Evolutionary conservation across 1,139 yeast genomes (phyloP).

Genomic region (Eremothecium gossypii): DNA sequence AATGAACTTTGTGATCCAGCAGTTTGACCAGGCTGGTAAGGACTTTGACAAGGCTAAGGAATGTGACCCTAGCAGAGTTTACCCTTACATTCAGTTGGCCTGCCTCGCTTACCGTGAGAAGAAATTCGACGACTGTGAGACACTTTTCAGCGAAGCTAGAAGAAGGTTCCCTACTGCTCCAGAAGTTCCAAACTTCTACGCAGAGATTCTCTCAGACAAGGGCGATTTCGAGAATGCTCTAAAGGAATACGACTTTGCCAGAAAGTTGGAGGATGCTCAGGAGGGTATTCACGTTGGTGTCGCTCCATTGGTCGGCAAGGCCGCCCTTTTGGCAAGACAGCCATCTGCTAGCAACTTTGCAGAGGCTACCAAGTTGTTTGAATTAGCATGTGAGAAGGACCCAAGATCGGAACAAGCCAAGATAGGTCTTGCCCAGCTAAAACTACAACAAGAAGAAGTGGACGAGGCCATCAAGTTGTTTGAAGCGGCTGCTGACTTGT

Average conservation of each 20-base stretch:
- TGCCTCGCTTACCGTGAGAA: slow-evolving; percentile 86
- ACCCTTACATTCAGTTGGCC: slow-evolving; percentile 85
- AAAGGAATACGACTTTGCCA: slow-evolving; percentile 80
- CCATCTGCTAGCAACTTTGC: slow-evolving; percentile 42
- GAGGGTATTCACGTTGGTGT: slow-evolving; percentile 56
- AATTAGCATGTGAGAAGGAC: slow-evolving; percentile 73
- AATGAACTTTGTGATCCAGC: slow-evolving; percentile 71
- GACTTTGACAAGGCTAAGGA: slow-evolving; percentile 72
- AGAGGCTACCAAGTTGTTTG: slow-evolving; percentile 60
- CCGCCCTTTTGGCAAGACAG: slow-evolving; percentile 59
- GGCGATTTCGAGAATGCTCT: slow-evolving; percentile 65
- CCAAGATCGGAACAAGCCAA: slow-evolving; percentile 85
- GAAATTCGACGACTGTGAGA: slow-evolving; percentile 48
- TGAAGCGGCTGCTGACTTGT: slow-evolving; percentile 71
- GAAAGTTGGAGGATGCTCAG: slow-evolving; percentile 56
- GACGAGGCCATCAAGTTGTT: slow-evolving; percentile 76
- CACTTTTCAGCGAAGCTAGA: slow-evolving; percentile 64
- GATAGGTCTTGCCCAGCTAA: slow-evolving; percentile 82
- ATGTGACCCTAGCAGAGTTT: slow-evolving; percentile 67
- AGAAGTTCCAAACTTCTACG: slow-evolving; percentile 90
- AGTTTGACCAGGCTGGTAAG: slow-evolving; percentile 60
- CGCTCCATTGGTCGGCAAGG: slow-evolving; percentile 84
- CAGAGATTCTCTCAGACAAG: slow-evolving; percentile 83
- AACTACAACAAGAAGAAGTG: slow-evolving; percentile 71
- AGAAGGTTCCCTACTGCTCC: slow-evolving; percentile 77